Conservation (phyloP, 129 eudicot genomes). For the Pseudognaphalium luteoalbum region DNA sequence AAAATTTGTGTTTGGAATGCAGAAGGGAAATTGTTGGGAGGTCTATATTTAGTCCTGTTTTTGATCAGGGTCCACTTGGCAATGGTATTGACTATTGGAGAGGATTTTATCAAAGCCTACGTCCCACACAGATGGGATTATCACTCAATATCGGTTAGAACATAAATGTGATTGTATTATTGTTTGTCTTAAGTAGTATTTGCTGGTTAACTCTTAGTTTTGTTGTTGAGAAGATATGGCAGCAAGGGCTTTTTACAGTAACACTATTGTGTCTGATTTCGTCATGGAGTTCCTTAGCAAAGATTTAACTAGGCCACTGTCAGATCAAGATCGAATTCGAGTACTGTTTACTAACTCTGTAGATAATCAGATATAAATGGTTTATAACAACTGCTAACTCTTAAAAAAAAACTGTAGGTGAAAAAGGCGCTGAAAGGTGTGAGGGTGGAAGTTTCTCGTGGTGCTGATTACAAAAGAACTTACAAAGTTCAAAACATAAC, state of each 20-base stretch:
- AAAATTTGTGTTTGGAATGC: neutral
- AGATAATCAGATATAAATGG: neutral
- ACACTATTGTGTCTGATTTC: conserved; percentile 41
- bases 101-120: conserved; percentile 75
- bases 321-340: conserved; percentile 64
- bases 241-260: conserved; percentile 61
- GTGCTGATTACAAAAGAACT: conserved; percentile 15
- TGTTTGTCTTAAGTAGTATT: neutral
- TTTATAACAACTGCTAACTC: neutral
- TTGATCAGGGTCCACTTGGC: conserved; percentile 57
- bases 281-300: conserved; percentile 37
- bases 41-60: conserved; percentile 44
- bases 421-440: conserved; percentile 55
- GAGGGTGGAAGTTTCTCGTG: conserved; percentile 37
- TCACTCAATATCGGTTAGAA: conserved; percentile 59
- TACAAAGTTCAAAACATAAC: conserved; percentile 46
- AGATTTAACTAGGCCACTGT: conserved; percentile 38
- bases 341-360: conserved; percentile 27
- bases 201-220: neutral
- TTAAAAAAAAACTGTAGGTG: conserved; percentile 33
- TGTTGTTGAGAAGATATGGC: conserved; percentile 50
- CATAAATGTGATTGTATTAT: neutral
- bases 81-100: conserved; percentile 68
- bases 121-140: conserved; percentile 85
- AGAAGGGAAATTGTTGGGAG: conserved; percentile 64